These are phyloP conservation scores for Trichoderma orchidacearum DNA, from an alignment of 495 filamentous ascomycete genomes.

Conservation along the genomic window DNA sequence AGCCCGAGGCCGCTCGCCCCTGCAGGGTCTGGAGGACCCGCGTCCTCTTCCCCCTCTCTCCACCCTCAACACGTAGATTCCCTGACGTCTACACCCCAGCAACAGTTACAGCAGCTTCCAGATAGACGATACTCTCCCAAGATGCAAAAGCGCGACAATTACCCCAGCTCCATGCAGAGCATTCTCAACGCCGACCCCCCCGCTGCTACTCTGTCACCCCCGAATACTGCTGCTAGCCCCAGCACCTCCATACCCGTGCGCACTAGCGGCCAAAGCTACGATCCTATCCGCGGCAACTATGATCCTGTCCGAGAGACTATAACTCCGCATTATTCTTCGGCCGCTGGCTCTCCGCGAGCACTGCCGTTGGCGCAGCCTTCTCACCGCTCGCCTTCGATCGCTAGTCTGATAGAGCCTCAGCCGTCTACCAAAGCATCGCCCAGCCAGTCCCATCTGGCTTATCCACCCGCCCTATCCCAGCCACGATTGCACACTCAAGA, in stretches of 20 bases:
- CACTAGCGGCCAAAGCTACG: constrained; percentile 69
- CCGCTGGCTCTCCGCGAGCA: not conserved
- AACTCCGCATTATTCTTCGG: constrained; percentile 7
- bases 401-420: constrained; percentile 75
- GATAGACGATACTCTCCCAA: constrained; percentile 5
- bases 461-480: constrained; percentile 7
- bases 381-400: constrained; percentile 68
- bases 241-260: constrained; percentile 13
- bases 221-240: not conserved
- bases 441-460: constrained; percentile 25
- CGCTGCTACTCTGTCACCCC: constrained; percentile 3
- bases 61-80: constrained; percentile 1
- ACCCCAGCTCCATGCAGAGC: constrained; percentile 31
- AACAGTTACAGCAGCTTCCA: not conserved
- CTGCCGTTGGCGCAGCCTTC: constrained; percentile 11
- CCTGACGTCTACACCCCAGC: not conserved
- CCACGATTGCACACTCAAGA: constrained; percentile 14
- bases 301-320: constrained; percentile 39
- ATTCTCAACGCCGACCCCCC: constrained; percentile 34
- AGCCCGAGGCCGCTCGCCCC: constrained; percentile 8
- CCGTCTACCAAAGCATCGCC: constrained; percentile 30
- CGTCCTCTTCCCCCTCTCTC: not conserved
- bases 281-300: constrained; percentile 67
- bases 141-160: constrained; percentile 23
- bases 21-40: constrained; percentile 8